A percentile compares a stretch with the other conserved stretches of the same genome.
These are phyloP conservation scores for Beauveria bassiana DNA, from an alignment of 2,329 filamentous ascomycete species.

Conservation along the genomic window DNA sequence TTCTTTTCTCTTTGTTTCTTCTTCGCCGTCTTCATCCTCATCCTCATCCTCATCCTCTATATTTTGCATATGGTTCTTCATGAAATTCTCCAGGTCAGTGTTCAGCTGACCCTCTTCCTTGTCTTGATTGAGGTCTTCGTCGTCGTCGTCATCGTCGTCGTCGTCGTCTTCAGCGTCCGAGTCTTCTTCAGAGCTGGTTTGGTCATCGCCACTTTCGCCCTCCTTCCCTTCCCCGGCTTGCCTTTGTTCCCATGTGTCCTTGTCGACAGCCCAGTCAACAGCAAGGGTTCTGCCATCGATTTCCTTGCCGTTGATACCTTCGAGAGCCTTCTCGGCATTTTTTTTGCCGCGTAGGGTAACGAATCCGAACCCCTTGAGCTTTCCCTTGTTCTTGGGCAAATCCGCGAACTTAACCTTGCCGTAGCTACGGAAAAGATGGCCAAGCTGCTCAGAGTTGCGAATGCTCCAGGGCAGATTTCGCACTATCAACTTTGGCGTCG, in stretches of 20 bases:
- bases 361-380: conserved; percentile 85
- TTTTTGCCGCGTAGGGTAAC: conserved; percentile 79
- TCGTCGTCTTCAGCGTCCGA: conserved; percentile 21
- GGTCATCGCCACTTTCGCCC: conserved; percentile 22
- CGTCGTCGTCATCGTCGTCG: conserved; percentile 23
- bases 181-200: conserved; percentile 17
- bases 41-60: conserved; percentile 50
- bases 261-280: conserved; percentile 96
- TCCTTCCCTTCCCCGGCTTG: conserved; percentile 31
- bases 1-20: conserved; percentile 26
- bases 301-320: conserved; percentile 78
- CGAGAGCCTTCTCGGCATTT: conserved; percentile 85
- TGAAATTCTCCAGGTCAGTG: conserved; percentile 45
- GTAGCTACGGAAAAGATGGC: conserved; percentile 72
- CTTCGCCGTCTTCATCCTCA: conserved; percentile 39
- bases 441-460: conserved; percentile 74
- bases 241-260: conserved; percentile 70
- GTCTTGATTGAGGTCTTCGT: conserved; percentile 23
- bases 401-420: conserved; percentile 87
- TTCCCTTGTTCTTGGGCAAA: conserved; percentile 69
- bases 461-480: conserved; percentile 95
- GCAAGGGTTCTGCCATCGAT: conserved; percentile 83
- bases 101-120: conserved; percentile 35
- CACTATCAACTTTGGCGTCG: conserved; percentile 72
- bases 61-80: conserved; percentile 50